Evolutionary conservation across 2,329 filamentous ascomycete genomes (phyloP).

Genomic region (Botrytis fragariae): DNA sequence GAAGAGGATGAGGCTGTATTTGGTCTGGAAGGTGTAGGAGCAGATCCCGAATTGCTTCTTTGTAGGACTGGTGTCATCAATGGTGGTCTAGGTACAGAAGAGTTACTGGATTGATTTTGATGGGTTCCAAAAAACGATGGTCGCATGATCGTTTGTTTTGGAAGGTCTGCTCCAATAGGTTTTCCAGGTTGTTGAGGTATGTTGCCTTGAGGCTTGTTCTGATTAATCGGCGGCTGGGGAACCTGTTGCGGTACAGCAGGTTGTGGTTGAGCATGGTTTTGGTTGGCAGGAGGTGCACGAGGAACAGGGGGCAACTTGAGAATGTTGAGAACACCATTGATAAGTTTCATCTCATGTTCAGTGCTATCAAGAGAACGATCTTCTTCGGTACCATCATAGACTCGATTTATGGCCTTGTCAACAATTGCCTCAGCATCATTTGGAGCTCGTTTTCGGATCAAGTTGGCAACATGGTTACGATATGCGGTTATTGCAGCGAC

Average conservation of each 20-base stretch:
- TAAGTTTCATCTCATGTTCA: slow-evolving; percentile 31
- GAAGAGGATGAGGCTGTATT: slow-evolving; percentile 31
- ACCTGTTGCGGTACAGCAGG: slow-evolving; percentile 20
- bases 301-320: slow-evolving; percentile 12
- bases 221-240: slow-evolving; percentile 26
- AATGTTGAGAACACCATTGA: slow-evolving; percentile 26
- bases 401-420: slow-evolving; percentile 36
- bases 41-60: slow-evolving; percentile 30
- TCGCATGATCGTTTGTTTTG: slow-evolving; percentile 32
- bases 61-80: slow-evolving; percentile 33
- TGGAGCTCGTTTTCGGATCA: slow-evolving; percentile 24
- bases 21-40: slow-evolving; percentile 26
- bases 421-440: slow-evolving; percentile 34
- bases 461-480: slow-evolving; percentile 28
- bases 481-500: slow-evolving; percentile 30
- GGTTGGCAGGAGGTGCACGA: slow-evolving; percentile 1
- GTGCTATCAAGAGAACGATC: slow-evolving; percentile 28
- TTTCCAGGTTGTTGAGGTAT: slow-evolving; percentile 26
- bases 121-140: slow-evolving; percentile 34
- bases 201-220: slow-evolving; percentile 27
- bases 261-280: slow-evolving; percentile 15
- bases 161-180: slow-evolving; percentile 25
- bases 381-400: slow-evolving; percentile 32
- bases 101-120: slow-evolving; percentile 27
- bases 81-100: slow-evolving; percentile 34